Base-by-base conservation (phyloP, 1,284 basidiomycete genomes). In the Cryptococcus sp. region DNA sequence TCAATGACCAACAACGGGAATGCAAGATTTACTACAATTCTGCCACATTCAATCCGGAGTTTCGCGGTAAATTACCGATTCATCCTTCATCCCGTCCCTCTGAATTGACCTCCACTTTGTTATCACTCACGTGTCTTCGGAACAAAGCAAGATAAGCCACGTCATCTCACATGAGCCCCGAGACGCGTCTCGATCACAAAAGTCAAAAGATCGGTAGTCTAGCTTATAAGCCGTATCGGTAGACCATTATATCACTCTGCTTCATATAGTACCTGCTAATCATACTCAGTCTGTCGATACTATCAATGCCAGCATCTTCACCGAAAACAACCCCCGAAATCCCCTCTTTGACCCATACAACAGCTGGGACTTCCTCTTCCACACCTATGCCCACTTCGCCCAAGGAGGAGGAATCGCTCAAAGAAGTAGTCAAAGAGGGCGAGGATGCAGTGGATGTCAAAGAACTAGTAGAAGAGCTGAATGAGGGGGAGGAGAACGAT, bases 341-440 rank as follows among this genome's bases (percentile, higher is more conserved):
- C 50, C 45, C 63, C 49, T 53, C 53, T 46, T 57, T 43, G n/a
- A 24, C 13, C 4, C 7, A 43, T 22, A 53, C 51, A 40, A 56
- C 61, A 46, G 52, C 53, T 32, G 42, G 45, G 5, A 57, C 63
- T 7, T 62, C 63, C 16, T 53, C 61, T 18, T 55, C 65, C 7
- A 62, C 64, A 5, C 59, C 69, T 34, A 69, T 72, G 68, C 60
- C 67, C 13, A 53, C 62, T 9, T 62, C 68, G 1, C 70, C 70
- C 4, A 36, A 51, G 7, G 55, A 43, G 14, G 50, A 59, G 16
- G 56, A 31, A 23, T 52, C 43, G 1, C 37, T 11, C 2, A 50
- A 53, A 16, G 50, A 47, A 18, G 46, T 48, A 13, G 41, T 46
- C 10, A 22, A 10, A 4, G 46, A 34, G 16, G 37, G 36, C 7